A percentile compares a stretch with the other conserved stretches of the same genome.
Conservation (phyloP, 768 basidiomycete species). For the Phanerochaete sordida region DNA sequence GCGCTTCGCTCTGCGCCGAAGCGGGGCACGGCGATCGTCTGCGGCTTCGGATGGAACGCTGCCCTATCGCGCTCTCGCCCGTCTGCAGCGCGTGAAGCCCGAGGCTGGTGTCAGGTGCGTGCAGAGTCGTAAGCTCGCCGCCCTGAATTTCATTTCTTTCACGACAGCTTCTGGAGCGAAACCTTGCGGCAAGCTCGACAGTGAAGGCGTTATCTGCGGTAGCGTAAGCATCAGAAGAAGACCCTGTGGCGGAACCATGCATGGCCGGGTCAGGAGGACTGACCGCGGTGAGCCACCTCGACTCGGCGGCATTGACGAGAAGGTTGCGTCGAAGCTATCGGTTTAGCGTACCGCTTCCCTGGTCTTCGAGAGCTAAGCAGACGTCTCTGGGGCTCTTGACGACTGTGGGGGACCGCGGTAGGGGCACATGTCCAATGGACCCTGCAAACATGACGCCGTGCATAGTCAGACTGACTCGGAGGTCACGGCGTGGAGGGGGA, state of each 20-base stretch:
- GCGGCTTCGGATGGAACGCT: background rate
- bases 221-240: background rate
- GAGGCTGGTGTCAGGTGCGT: background rate
- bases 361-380: background rate
- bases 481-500: no score
- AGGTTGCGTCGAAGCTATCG: background rate
- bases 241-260: background rate
- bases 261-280: background rate
- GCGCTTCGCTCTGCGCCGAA: background rate
- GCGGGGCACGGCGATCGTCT: background rate
- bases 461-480: background rate
- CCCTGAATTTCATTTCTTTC: background rate
- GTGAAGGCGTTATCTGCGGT: background rate
- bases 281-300: background rate
- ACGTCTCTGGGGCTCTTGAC: background rate
- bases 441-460: background rate
- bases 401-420: background rate
- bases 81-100: background rate
- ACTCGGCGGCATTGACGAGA: background rate
- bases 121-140: background rate
- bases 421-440: background rate
- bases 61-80: background rate
- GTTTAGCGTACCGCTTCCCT: background rate
- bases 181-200: background rate
- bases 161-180: background rate